Evolutionary conservation across 2,329 filamentous ascomycete genomes (phyloP).

Genomic region (Gremmenia infestans): DNA sequence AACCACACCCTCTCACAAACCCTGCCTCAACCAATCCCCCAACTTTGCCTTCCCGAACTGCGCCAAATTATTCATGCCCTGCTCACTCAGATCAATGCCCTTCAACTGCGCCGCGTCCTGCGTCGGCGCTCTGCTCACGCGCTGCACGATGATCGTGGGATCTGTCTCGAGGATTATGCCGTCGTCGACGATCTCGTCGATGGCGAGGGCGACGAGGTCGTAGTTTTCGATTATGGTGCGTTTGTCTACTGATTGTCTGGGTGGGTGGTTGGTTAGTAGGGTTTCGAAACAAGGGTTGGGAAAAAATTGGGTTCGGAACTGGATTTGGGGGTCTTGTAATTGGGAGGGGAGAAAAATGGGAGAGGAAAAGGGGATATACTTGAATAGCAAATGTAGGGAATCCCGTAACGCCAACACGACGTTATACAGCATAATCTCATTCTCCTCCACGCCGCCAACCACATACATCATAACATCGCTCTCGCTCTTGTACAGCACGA

Average conservation of each 20-base stretch:
- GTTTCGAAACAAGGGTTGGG: no score
- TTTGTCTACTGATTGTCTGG: slow-evolving; percentile 86
- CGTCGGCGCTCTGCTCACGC: slow-evolving; percentile 86
- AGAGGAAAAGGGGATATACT: slow-evolving; percentile 50
- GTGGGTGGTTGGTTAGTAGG: slow-evolving; percentile 33
- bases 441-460: slow-evolving; percentile 86
- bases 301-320: background rate
- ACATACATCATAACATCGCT: slow-evolving; percentile 96
- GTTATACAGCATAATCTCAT: slow-evolving; percentile 94
- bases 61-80: slow-evolving; percentile 89
- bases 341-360: background rate
- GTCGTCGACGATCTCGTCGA: slow-evolving; percentile 93
- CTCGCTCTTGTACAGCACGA: slow-evolving; percentile 97
- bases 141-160: slow-evolving; percentile 84
- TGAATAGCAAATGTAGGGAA: slow-evolving; percentile 83
- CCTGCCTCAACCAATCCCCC: slow-evolving; percentile 85
- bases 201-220: slow-evolving; percentile 86
- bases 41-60: slow-evolving; percentile 90
- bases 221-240: slow-evolving; percentile 98
- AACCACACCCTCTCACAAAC: slow-evolving; percentile 62
- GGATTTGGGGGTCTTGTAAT: background rate
- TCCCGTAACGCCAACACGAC: slow-evolving; percentile 88
- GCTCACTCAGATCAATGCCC: slow-evolving; percentile 91
- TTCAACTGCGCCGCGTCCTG: slow-evolving; percentile 85
- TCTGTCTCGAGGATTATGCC: slow-evolving; percentile 97